Conservation (phyloP, 1,139 yeast genomes). For the Blastobotrys apis region DNA sequence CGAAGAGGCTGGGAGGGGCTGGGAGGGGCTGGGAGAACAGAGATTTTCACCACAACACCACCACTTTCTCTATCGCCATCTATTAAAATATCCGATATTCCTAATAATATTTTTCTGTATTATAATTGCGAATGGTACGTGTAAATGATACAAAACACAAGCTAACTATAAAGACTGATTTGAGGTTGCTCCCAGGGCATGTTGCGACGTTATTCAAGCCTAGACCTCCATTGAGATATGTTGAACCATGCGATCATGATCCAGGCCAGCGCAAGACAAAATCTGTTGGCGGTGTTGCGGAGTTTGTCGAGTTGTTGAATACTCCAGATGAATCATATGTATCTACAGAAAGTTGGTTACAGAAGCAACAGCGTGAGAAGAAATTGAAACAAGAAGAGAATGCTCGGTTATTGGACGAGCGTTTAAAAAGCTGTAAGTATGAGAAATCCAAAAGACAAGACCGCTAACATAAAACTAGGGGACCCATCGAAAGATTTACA, state of each 20-base stretch:
- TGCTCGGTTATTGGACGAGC: conserved; percentile 34
- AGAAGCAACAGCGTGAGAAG: conserved; percentile 36
- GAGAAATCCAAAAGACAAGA: no score
- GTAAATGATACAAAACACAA: no score
- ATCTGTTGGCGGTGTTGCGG: conserved; percentile 50
- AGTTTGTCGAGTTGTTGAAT: conserved; percentile 21
- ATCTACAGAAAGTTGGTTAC: conserved; percentile 39
- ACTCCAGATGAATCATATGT: conserved; percentile 36
- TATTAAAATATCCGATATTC: no score
- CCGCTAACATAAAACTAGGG: conserved; percentile 41
- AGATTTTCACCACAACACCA: no score
- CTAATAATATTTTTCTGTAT: no score
- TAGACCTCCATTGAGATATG: conserved; percentile 57
- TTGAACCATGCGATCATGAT: conserved; percentile 53
- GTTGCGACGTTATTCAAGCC: conserved; percentile 66
- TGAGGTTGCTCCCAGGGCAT: conserved; percentile 56
- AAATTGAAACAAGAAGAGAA: conserved; percentile 32
- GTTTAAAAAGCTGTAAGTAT: conserved; percentile 27
- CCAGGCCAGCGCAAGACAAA: conserved; percentile 50
- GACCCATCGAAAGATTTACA: conserved; percentile 57
- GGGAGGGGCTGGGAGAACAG: no score
- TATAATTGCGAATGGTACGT: no score
- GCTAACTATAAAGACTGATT: conserved; percentile 40
- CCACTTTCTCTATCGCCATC: no score
- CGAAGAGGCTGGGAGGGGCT: no score